Percentiles rank a stretch among this genome's conserved stretches.
Conservation (phyloP, 768 basidiomycete species). For the Suillus weaverae region DNA sequence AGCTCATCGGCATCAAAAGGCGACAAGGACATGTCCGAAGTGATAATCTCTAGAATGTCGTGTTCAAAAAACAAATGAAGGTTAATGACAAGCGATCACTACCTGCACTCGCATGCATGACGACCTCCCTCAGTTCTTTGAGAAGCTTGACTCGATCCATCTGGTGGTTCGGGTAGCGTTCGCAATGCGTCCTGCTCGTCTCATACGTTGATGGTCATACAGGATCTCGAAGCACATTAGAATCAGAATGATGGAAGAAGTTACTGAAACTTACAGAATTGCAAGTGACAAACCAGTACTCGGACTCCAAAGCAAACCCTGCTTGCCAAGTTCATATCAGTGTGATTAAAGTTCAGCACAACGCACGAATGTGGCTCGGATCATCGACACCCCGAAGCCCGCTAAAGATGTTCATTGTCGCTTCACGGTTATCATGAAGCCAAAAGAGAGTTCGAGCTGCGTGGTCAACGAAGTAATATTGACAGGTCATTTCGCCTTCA, state of each 20-base stretch:
- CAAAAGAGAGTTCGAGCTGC: constrained; percentile 2
- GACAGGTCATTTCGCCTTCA: neutral
- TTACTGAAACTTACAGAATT: neutral
- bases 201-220: neutral
- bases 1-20: constrained; percentile 10
- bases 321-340: neutral
- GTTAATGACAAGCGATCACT: neutral
- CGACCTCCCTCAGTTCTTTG: constrained; percentile 8
- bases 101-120: constrained; percentile 12
- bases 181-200: constrained; percentile 8
- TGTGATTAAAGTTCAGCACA: neutral
- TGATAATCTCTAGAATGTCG: constrained; percentile 2
- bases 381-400: neutral
- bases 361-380: constrained; percentile 7
- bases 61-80: neutral
- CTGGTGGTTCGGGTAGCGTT: constrained; percentile 8
- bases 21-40: constrained; percentile 8
- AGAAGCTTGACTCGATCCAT: neutral
- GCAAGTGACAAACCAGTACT: constrained; percentile 9
- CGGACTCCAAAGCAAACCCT: constrained; percentile 7
- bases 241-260: neutral
- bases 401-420: neutral
- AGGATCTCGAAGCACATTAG: neutral
- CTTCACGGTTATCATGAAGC: neutral
- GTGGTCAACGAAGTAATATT: constrained; percentile 12